These are phyloP conservation scores for Cystobasidium ongulense DNA, from an alignment of 768 basidiomycete genomes.

Conservation along the genomic window DNA sequence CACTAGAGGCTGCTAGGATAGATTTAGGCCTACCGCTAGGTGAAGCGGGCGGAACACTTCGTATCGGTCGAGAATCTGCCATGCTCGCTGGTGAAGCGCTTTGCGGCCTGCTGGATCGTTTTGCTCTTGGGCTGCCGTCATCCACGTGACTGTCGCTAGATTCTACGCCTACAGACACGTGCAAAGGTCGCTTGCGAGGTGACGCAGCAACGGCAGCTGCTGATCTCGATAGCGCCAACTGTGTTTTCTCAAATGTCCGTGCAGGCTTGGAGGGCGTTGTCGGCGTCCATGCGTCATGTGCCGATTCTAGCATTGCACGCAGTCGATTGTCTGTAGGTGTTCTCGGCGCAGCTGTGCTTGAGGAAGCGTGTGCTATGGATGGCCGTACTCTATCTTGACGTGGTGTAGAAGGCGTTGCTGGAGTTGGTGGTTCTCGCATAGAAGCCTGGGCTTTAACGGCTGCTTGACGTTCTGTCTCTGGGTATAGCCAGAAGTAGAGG, in stretches of 20 bases:
- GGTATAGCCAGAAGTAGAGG: slow-evolving; percentile 32
- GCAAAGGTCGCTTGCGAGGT: slow-evolving; percentile 2
- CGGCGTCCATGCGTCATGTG: slow-evolving; percentile 22
- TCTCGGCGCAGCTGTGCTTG: neutral
- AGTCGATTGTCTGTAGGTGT: slow-evolving; percentile 8
- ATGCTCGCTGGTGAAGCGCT: neutral
- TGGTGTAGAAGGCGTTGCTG: neutral
- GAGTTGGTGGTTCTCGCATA: neutral
- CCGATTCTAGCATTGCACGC: slow-evolving; percentile 18
- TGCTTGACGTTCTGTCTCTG: neutral
- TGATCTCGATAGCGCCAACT: neutral
- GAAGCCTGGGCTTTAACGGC: neutral
- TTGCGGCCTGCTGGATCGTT: neutral
- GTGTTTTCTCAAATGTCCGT: slow-evolving; percentile 21
- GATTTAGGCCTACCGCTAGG: neutral
- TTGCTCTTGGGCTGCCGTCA: neutral
- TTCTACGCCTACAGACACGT: neutral
- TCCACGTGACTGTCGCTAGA: neutral
- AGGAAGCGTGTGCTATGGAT: neutral
- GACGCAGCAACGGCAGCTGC: slow-evolving; percentile 7
- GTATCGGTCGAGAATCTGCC: neutral
- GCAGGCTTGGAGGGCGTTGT: slow-evolving; percentile 19
- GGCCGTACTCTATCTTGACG: neutral
- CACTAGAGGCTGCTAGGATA: neutral
- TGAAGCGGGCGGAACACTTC: neutral